Evolutionary conservation across 73 alveolate genomes (phyloP), one percentile per base, ranked within the genome.

Genomic region (Urostyla sp.): DNA sequence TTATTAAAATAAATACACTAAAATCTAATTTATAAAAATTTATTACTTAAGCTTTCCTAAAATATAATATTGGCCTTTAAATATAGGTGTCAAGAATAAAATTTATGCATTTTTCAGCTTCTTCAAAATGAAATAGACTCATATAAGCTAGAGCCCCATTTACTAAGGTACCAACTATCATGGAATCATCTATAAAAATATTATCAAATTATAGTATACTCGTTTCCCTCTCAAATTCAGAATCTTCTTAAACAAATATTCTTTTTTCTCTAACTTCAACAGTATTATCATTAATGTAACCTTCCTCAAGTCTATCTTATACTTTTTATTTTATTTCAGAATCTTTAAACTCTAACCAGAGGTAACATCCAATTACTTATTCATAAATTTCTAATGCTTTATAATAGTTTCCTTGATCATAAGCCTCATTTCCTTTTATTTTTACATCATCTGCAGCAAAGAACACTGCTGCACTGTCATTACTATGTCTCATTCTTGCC

Each of bases 121-220:
- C 83, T 5, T 69, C 83, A 30, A 69, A 69, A 48, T 69, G 83
- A 49, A 69, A 69, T 24, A 69, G 31, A 49, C 72, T 48, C 83
- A 69, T 69, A 30, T 69, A 69, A 7, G 83, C 83, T 30, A 69
- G 45, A 67, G 49, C 49, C 1, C 72, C 21, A 69, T 69, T 69
- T 0, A 48, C 55, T 26, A 69, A 49, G 1, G 83, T 69, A 23
- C 83, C 40, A 0, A 10, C 67, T 7, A 69, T 49, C 72, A 69
- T 48, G 2, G 67, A 20, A 18, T 27, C n/a, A 24, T 46, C 83
- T 69, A 69, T 1, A 24, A 1, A 2, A 46, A 21, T 5, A 32
- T 60, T 8, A 21, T 5, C 15, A 5, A 46, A 37, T 10, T 48
- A 13, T 16, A 2, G n/a, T 48, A 66, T 69, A 69, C 83, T 69